Evolutionary conservation across 2,329 filamentous ascomycete genomes (phyloP), one percentile per base, ranked within the genome.

Genomic region (Pseudogymnoascus sp.): DNA sequence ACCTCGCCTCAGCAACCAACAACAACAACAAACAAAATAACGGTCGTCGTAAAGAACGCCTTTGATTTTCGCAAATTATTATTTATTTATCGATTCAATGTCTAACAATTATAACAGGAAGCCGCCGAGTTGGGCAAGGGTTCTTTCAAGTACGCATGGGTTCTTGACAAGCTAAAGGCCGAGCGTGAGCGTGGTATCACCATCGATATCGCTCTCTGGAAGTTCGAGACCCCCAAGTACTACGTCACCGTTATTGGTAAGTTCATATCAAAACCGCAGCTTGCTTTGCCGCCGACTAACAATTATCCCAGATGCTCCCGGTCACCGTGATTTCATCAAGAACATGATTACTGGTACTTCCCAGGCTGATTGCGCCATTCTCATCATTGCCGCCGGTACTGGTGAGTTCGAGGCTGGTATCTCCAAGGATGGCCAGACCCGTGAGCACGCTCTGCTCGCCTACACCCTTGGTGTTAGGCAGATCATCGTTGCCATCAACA

Each of bases 341-440:
- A 99, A 97, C 93, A 99, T 99, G 95, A 99, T 99, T 82, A 97
- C 95, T 89, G 95, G 95, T 93, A 97, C 95, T 78, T 99, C 95
- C 82, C 95, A 97, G 90, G 95, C 95, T 76, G 95, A 99, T 79
- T 97, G 95, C 84, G 95, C 95, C 78, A 91, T 99, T 81, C 93
- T 99, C 86, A 97, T 99, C 85, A 99, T 99, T 83, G 95, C 93
- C 76, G 92, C 95, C 78, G 95, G 95, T 87, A 96, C 92, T 91
- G 95, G 95, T 97, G 95, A 99, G 88, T 99, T 99, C 89, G 95
- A 99, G 89, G 95, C 95, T 89, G 95, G 95, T 97, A 99, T 99
- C 90, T 97, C 95, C 89, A 99, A 99, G 91, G 95, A 97, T 91
- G 95, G 95, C 82, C 95, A 99, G 91, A 99, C 95, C 75, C 95